Evolutionary conservation across 768 basidiomycete species (phyloP).

Genomic region (Suillus subalutaceus): DNA sequence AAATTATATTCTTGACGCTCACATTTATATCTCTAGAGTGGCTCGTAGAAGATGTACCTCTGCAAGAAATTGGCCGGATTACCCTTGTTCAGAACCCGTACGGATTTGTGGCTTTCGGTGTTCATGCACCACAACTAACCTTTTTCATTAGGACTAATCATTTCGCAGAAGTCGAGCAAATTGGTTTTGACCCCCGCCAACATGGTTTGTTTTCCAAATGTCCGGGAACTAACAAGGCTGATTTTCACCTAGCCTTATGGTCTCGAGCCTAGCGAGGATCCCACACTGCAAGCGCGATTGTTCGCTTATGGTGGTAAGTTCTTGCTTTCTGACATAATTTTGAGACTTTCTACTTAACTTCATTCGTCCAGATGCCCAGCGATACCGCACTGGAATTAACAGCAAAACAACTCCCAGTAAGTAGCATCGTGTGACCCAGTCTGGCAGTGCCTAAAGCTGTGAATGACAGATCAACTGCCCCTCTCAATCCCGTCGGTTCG

Average conservation of each 20-base stretch:
- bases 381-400: conserved; percentile 43
- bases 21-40: conserved; percentile 31
- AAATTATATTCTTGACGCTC: background rate
- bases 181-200: conserved; percentile 56
- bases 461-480: conserved; percentile 38
- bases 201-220: conserved; percentile 33
- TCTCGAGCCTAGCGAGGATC: conserved; percentile 56
- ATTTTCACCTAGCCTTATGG: conserved; percentile 26
- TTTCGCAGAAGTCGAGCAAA: conserved; percentile 44
- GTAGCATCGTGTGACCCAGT: background rate
- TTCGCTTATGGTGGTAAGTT: conserved; percentile 56
- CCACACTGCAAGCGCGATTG: conserved; percentile 58
- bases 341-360: background rate
- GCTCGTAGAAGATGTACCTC: conserved; percentile 36
- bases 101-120: conserved; percentile 15
- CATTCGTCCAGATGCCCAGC: conserved; percentile 35
- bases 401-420: conserved; percentile 40
- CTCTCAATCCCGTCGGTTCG: conserved; percentile 40
- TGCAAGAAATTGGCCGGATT: conserved; percentile 40
- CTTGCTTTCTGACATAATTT: background rate
- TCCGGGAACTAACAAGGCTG: background rate
- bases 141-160: conserved; percentile 24
- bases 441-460: background rate
- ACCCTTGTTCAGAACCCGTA: conserved; percentile 41
- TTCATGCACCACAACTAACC: conserved; percentile 3